A percentile compares a stretch with the other conserved stretches of the same genome.
Evolutionary conservation across 106 monocot species (phyloP).

Genomic region (Apostasia shenzhenica): DNA sequence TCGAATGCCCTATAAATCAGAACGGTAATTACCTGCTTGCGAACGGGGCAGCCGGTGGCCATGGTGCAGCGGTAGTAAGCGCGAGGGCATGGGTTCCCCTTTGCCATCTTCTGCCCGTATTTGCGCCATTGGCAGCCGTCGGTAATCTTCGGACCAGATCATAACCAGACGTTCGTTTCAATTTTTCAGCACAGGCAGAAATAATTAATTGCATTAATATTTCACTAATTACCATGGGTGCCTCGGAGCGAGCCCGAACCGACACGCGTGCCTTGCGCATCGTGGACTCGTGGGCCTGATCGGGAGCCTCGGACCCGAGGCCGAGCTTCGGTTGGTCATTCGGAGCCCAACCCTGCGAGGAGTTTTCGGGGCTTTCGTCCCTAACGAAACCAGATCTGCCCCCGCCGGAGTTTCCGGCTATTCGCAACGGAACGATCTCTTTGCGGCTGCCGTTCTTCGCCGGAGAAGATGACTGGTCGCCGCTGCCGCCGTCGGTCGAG

Average conservation of each 20-base stretch:
- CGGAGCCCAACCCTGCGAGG: constrained; percentile 33
- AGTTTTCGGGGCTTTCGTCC: constrained; percentile 22
- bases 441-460: constrained; percentile 9
- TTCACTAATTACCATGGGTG: constrained; percentile 64
- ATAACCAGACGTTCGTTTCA: background rate
- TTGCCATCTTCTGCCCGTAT: constrained; percentile 84
- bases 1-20: too few species aligned
- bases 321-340: constrained; percentile 18
- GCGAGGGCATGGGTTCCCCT: constrained; percentile 75
- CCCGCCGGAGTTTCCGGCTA: constrained; percentile 2
- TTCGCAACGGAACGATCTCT: constrained; percentile 21
- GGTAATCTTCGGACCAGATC: constrained; percentile 36
- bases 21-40: constrained; percentile 57
- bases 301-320: constrained; percentile 1
- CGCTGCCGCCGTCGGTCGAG: constrained; percentile 37
- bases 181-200: background rate
- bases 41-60: constrained; percentile 64
- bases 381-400: background rate
- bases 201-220: background rate
- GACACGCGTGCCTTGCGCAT: constrained; percentile 96
- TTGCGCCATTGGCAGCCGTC: constrained; percentile 96
- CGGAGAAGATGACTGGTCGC: constrained; percentile 18
- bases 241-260: constrained; percentile 90
- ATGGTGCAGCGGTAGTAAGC: constrained; percentile 86
- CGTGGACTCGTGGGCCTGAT: constrained; percentile 71